These are phyloP conservation scores for Nakazawaea anatomiae DNA, from an alignment of 805 yeast genomes.

Conservation along the genomic window DNA sequence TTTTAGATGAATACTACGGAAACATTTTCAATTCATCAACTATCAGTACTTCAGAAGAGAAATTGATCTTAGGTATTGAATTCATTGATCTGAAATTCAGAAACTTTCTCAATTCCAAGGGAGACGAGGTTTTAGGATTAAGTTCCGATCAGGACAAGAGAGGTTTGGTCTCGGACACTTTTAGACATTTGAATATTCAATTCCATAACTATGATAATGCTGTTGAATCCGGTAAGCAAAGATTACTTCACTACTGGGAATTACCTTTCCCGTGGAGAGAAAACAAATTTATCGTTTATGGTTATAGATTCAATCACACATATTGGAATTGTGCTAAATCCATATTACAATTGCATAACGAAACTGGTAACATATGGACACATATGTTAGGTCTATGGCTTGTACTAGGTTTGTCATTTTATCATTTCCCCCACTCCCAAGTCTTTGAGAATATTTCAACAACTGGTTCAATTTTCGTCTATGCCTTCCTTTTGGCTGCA, in stretches of 20 bases:
- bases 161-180: slow-evolving; percentile 5
- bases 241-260: slow-evolving; percentile 74
- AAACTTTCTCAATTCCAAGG: slow-evolving; percentile 26
- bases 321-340: slow-evolving; percentile 57
- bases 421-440: slow-evolving; percentile 58
- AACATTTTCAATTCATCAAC: slow-evolving; percentile 1
- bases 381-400: slow-evolving; percentile 68
- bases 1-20: slow-evolving; percentile 10
- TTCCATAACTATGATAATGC: slow-evolving; percentile 45
- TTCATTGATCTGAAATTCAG: slow-evolving; percentile 28
- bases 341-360: slow-evolving; percentile 69
- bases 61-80: slow-evolving; percentile 20
- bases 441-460: slow-evolving; percentile 36
- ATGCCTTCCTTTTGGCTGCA: slow-evolving; percentile 65
- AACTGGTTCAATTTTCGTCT: slow-evolving; percentile 45
- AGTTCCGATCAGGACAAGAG: slow-evolving; percentile 7
- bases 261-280: slow-evolving; percentile 92
- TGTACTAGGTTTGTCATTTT: slow-evolving; percentile 48
- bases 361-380: slow-evolving; percentile 90
- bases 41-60: slow-evolving; percentile 11
- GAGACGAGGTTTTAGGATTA: slow-evolving; percentile 8
- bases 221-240: slow-evolving; percentile 29
- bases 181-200: slow-evolving; percentile 24
- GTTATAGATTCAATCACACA: slow-evolving; percentile 75
- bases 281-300: slow-evolving; percentile 75